Conservation (phyloP, 371 early-diverging fungal genomes). For the Mortierella sp. region DNA sequence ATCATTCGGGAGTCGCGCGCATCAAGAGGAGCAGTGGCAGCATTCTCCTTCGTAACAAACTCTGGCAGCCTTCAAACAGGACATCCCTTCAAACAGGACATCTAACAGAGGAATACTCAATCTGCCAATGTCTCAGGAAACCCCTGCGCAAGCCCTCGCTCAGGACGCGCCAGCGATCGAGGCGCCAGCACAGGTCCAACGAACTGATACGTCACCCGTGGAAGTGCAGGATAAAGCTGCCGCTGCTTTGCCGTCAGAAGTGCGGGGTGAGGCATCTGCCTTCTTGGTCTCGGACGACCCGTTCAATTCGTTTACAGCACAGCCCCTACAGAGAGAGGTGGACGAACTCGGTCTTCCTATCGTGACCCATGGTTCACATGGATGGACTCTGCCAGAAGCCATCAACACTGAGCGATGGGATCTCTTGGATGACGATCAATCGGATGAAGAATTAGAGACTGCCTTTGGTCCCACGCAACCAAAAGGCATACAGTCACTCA, state of each 20-base stretch:
- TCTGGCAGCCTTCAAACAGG: too few species aligned
- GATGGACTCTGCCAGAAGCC: slow-evolving; percentile 7
- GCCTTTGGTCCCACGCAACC: slow-evolving; percentile 5
- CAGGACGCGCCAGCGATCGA: background rate
- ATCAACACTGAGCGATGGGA: slow-evolving; percentile 38
- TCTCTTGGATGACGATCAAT: slow-evolving; percentile 17
- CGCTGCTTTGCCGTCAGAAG: too few species aligned
- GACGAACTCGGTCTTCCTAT: background rate
- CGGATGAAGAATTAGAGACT: slow-evolving; percentile 18
- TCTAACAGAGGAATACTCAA: background rate
- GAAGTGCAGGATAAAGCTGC: too few species aligned
- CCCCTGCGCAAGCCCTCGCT: background rate
- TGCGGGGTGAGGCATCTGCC: too few species aligned
- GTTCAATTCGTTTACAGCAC: slow-evolving; percentile 12
- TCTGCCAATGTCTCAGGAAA: background rate
- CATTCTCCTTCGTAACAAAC: too few species aligned
- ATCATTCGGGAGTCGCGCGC: too few species aligned
- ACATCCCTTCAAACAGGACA: too few species aligned
- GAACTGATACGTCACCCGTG: too few species aligned
- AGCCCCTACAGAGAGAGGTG: background rate
- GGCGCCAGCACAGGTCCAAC: background rate
- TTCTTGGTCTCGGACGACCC: background rate
- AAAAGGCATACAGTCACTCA: background rate
- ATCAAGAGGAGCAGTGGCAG: too few species aligned
- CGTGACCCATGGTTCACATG: background rate